Percentiles rank a stretch among this genome's conserved stretches.
These are phyloP conservation scores for Hemisphaericaspora subhashii DNA, from an alignment of 1,139 yeast genomes.

Conservation along the genomic window DNA sequence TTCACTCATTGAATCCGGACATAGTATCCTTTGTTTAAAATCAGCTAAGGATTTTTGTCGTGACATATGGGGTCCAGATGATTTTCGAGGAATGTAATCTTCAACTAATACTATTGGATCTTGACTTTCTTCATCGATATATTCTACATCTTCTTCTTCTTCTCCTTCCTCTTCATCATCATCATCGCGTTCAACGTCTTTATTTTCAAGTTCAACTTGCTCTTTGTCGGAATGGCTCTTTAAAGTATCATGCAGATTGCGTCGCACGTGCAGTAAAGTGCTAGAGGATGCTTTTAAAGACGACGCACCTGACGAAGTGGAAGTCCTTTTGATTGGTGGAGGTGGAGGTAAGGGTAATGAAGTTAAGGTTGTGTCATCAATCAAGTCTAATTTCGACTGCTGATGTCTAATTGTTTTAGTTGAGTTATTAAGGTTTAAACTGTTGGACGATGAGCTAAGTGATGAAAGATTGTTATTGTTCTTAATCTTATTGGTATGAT, in stretches of 20 bases:
- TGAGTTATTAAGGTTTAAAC: neutral
- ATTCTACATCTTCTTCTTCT: constrained; percentile 15
- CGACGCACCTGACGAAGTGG: neutral
- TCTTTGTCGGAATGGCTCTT: constrained; percentile 1
- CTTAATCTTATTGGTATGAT: neutral
- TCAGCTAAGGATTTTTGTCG: constrained; percentile 40
- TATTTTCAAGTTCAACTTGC: neutral
- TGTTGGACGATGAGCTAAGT: neutral
- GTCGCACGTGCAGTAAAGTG: constrained; percentile 1
- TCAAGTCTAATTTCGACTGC: constrained; percentile 61
- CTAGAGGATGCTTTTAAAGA: neutral
- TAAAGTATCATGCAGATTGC: neutral
- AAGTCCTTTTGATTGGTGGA: constrained; percentile 14
- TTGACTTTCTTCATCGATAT: constrained; percentile 22
- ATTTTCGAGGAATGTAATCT: constrained; percentile 38
- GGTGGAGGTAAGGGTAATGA: constrained; percentile 70
- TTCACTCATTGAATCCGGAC: constrained; percentile 1
- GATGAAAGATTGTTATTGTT: neutral
- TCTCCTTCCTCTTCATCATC: constrained; percentile 12
- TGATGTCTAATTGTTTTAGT: constrained; percentile 16
- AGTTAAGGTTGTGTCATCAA: constrained; percentile 62
- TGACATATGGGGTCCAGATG: constrained; percentile 13
- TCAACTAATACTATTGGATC: constrained; percentile 55
- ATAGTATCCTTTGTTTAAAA: constrained; percentile 30
- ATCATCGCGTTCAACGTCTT: constrained; percentile 5